phyloP scores from a whole-genome alignment of 164 flowering plant genomes.

The Sedum album region DNA sequence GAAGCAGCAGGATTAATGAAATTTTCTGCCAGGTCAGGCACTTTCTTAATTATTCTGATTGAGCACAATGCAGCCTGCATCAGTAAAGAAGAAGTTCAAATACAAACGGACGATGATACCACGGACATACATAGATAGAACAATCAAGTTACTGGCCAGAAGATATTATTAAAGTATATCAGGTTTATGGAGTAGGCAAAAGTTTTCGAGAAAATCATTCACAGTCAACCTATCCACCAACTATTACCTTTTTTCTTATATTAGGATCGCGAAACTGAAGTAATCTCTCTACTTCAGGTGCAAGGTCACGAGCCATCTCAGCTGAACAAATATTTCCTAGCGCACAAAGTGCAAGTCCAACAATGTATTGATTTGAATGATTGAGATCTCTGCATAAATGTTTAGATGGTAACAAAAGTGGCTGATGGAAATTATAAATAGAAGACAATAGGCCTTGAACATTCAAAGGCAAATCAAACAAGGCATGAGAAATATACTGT shows the following conservation, averaged over 20 bases:
- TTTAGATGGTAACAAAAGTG: slow-evolving; percentile 28
- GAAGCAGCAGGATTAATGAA: background rate
- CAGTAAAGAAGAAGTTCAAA: background rate
- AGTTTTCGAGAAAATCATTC: no score
- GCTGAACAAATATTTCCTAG: background rate
- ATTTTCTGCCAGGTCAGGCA: background rate
- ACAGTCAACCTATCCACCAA: background rate
- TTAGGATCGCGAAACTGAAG: slow-evolving; percentile 93
- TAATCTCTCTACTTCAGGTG: slow-evolving; percentile 94
- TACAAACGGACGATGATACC: background rate
- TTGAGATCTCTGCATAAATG: slow-evolving; percentile 68
- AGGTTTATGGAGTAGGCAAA: background rate
- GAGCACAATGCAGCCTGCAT: background rate
- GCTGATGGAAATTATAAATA: background rate
- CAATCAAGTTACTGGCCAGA: background rate
- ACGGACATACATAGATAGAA: background rate
- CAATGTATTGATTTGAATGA: background rate
- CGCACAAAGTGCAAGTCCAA: background rate
- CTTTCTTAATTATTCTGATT: background rate
- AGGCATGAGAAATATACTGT: slow-evolving; percentile 58
- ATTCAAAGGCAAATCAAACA: background rate
- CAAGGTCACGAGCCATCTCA: slow-evolving; percentile 13
- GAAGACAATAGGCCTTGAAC: background rate
- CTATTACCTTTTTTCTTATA: slow-evolving; percentile 73
- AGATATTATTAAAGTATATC: background rate